phyloP scores from a whole-genome alignment of 129 eudicot genomes.

The Deinandra increscens region DNA sequence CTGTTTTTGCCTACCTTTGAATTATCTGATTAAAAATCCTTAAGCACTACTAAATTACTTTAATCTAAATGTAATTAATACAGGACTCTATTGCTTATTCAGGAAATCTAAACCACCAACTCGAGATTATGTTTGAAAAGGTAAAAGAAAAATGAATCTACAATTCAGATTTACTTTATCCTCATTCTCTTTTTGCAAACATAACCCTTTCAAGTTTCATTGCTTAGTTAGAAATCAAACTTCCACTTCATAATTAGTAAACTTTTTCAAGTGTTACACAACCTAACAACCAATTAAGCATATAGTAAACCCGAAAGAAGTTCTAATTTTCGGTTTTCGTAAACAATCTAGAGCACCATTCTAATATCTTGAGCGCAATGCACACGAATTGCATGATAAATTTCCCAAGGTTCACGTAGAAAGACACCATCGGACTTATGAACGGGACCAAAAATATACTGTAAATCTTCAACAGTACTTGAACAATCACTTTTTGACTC shows the following conservation, averaged over 20 bases:
- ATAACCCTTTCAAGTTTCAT: no score
- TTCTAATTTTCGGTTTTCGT: constrained; percentile 20
- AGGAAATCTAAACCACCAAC: no score
- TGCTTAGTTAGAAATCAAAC: no score
- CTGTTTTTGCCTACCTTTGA: no score
- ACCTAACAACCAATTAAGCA: neutral
- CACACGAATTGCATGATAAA: constrained; percentile 31
- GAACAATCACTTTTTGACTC: constrained; percentile 54
- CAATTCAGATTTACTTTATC: neutral
- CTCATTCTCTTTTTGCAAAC: neutral
- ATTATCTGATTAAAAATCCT: no score
- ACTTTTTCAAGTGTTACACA: neutral
- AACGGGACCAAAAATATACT: constrained; percentile 48
- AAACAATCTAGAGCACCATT: constrained; percentile 30
- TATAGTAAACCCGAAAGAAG: neutral
- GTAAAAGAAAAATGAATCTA: no score
- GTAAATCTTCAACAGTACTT: constrained; percentile 46
- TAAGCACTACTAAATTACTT: no score
- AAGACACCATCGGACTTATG: constrained; percentile 53
- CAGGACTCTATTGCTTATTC: no score
- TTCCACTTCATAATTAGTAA: neutral
- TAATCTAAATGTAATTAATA: no score
- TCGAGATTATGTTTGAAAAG: no score
- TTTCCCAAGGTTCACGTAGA: constrained; percentile 60
- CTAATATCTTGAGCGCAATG: constrained; percentile 7